These are phyloP conservation scores for Pseudozyma sp. DNA, from an alignment of 1,284 basidiomycete species.

Conservation along the genomic window DNA sequence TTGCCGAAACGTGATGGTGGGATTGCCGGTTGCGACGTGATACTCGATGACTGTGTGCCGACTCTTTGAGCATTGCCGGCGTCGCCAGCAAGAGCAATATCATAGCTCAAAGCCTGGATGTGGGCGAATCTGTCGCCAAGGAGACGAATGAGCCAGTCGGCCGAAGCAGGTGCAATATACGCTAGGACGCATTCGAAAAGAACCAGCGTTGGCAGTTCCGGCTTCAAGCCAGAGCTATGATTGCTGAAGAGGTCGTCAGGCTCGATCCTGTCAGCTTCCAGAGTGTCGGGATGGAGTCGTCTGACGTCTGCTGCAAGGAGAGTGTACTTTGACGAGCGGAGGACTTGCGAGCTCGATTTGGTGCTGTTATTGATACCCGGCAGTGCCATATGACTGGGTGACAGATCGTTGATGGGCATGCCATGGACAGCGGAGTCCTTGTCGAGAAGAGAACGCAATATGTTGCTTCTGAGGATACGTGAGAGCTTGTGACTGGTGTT, in stretches of 20 bases:
- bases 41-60: background rate
- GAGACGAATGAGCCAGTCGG: slow-evolving; percentile 41
- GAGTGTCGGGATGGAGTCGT: slow-evolving; percentile 19
- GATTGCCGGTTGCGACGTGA: background rate
- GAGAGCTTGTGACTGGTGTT: slow-evolving; percentile 85
- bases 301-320: slow-evolving; percentile 43
- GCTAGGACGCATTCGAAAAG: slow-evolving; percentile 67
- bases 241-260: slow-evolving; percentile 21
- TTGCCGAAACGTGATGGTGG: slow-evolving; percentile 53
- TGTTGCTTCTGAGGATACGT: slow-evolving; percentile 79
- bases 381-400: background rate
- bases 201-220: slow-evolving; percentile 54
- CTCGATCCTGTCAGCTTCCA: slow-evolving; percentile 8
- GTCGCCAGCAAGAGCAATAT: slow-evolving; percentile 64
- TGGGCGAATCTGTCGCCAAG: slow-evolving; percentile 28
- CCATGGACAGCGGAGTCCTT: slow-evolving; percentile 10
- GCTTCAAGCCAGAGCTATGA: slow-evolving; percentile 19
- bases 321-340: slow-evolving; percentile 28
- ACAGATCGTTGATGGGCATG: slow-evolving; percentile 3
- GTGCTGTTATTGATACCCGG: background rate
- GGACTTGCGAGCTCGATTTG: slow-evolving; percentile 3
- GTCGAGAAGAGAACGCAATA: slow-evolving; percentile 70
- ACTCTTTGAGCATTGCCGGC: background rate
- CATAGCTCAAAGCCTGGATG: slow-evolving; percentile 57
- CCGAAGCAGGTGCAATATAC: slow-evolving; percentile 51